These are phyloP conservation scores for Papiliotrema fonsecae DNA, from an alignment of 1,284 basidiomycete genomes.

Conservation along the genomic window DNA sequence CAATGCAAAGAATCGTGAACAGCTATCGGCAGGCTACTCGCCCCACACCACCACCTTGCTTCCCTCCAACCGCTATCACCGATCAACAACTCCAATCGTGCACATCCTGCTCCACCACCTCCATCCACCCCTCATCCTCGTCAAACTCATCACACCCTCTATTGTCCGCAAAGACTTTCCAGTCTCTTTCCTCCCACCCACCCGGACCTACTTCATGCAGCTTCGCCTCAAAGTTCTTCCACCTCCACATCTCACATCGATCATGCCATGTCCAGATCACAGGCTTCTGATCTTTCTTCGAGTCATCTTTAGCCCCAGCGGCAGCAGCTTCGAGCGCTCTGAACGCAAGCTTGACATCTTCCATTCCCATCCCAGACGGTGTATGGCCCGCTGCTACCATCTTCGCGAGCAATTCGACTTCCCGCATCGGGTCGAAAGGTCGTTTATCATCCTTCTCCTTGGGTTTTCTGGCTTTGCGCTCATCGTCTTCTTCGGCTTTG, in stretches of 20 bases:
- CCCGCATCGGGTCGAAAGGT: constrained; percentile 12
- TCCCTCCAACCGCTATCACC: too few species aligned
- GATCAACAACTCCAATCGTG: constrained; percentile 37
- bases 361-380: constrained; percentile 7
- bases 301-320: neutral
- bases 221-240: constrained; percentile 29
- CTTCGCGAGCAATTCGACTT: constrained; percentile 16
- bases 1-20: too few species aligned
- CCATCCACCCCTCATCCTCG: constrained; percentile 17
- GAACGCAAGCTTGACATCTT: constrained; percentile 16
- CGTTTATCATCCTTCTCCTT: too few species aligned
- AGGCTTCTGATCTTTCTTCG: constrained; percentile 8
- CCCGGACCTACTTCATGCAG: constrained; percentile 22
- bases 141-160: constrained; percentile 26
- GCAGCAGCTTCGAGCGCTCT: constrained; percentile 15
- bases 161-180: constrained; percentile 37
- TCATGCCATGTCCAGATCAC: constrained; percentile 34
- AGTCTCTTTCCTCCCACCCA: constrained; percentile 38
- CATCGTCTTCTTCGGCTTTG: constrained; percentile 2
- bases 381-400: constrained; percentile 6
- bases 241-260: constrained; percentile 30
- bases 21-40: too few species aligned
- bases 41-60: too few species aligned
- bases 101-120: constrained; percentile 25
- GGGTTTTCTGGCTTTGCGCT: neutral